phyloP scores from a whole-genome alignment of 441 rosid genomes.

The Daphne laureola region DNA sequence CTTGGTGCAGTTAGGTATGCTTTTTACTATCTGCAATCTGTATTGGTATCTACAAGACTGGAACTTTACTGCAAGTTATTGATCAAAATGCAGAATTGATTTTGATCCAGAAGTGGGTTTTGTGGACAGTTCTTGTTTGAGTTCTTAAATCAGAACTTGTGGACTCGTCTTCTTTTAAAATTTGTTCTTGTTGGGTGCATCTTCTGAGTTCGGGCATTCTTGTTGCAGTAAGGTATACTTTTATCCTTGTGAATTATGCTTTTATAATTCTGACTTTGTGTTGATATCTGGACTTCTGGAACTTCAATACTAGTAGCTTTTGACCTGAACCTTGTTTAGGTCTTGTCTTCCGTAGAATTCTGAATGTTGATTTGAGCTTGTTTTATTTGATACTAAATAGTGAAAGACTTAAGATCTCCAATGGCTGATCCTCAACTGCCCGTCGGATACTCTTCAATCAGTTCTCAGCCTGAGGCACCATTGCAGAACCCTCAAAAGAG shows the following conservation, averaged over 20 bases:
- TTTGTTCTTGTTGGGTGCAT: conserved; percentile 13
- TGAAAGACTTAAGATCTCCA: conserved; percentile 14
- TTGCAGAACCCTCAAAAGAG: conserved; percentile 35
- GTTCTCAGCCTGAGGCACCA: conserved; percentile 38
- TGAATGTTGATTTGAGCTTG: conserved; percentile 15
- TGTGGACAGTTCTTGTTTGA: conserved; percentile 17
- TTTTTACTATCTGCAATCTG: no score
- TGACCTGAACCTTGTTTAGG: no score
- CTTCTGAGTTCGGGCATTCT: no score
- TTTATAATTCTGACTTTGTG: no score
- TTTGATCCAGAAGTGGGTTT: conserved; percentile 14
- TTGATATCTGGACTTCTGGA: no score
- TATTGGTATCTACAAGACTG: no score
- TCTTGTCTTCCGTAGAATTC: conserved; percentile 12
- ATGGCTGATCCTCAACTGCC: conserved; percentile 60
- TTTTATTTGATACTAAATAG: conserved; percentile 4
- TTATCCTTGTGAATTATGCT: no score
- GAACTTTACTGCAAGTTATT: conserved; percentile 4
- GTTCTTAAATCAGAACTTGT: conserved; percentile 20
- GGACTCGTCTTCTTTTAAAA: conserved; percentile 28
- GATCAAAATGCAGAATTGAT: conserved; percentile 12
- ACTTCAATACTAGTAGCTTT: no score
- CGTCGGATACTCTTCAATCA: conserved; percentile 31
- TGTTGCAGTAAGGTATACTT: no score
- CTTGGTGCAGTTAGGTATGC: no score